phyloP scores from a whole-genome alignment of 306 rosid genomes.

The Astragalus glycyphyllos region DNA sequence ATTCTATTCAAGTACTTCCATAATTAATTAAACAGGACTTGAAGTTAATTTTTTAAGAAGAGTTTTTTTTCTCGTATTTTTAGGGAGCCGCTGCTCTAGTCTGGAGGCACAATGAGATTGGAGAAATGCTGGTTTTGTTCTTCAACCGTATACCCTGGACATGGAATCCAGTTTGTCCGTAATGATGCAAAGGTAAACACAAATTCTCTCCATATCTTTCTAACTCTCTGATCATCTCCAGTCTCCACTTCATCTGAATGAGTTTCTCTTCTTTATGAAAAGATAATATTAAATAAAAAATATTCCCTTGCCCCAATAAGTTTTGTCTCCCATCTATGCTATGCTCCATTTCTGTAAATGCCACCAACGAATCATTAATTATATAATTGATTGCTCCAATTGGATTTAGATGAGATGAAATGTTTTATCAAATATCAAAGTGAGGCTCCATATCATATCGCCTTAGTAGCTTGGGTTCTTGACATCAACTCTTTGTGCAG shows the following conservation, averaged over 20 bases:
- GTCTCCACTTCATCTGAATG: background rate
- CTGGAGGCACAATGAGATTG: slow-evolving; percentile 68
- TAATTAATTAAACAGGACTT: too few species aligned
- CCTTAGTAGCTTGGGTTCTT: slow-evolving; percentile 10
- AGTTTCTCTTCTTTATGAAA: background rate
- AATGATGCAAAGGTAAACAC: slow-evolving; percentile 79
- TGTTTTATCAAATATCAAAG: slow-evolving; percentile 3
- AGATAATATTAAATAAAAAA: background rate
- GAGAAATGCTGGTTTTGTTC: slow-evolving; percentile 98
- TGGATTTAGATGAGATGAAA: slow-evolving; percentile 7
- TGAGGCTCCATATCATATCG: background rate
- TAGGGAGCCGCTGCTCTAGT: slow-evolving; percentile 27
- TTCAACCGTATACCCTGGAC: slow-evolving; percentile 89
- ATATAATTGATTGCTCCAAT: background rate
- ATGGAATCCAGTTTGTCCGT: slow-evolving; percentile 89
- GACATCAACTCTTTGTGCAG: slow-evolving; percentile 45
- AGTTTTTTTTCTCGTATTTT: background rate
- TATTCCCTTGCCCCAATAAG: background rate
- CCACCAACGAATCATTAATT: background rate
- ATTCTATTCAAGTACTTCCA: too few species aligned
- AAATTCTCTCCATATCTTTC: background rate
- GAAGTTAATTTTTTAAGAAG: too few species aligned
- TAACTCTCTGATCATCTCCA: background rate
- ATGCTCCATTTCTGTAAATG: background rate
- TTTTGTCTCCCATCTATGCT: background rate